Evolutionary conservation across 257 asterid species (phyloP).

Genomic region (Penstemon newberryi): DNA sequence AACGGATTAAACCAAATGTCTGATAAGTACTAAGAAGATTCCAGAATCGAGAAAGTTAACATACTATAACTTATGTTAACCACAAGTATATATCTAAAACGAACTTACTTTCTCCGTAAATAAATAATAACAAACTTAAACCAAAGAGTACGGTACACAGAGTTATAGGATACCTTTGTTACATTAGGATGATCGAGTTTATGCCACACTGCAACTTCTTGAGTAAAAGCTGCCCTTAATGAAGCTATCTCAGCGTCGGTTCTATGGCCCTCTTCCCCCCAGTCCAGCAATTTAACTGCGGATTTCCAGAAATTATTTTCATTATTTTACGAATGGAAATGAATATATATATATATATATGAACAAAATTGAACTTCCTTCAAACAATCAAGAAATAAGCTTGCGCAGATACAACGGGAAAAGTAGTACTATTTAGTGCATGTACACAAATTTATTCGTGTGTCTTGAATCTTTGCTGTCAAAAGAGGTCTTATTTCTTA

Average conservation of each 20-base stretch:
- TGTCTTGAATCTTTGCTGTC: too few species aligned
- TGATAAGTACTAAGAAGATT: slow-evolving; percentile 1
- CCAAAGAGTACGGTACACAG: neutral
- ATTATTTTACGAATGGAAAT: neutral
- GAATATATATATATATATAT: too few species aligned
- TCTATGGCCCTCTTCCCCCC: slow-evolving; percentile 90
- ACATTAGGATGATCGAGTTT: slow-evolving; percentile 90
- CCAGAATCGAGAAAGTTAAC: neutral
- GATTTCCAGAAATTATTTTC: slow-evolving; percentile 28
- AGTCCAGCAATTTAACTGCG: slow-evolving; percentile 82
- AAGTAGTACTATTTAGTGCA: too few species aligned
- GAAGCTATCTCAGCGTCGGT: slow-evolving; percentile 76
- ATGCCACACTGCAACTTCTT: slow-evolving; percentile 94
- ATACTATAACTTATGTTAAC: neutral
- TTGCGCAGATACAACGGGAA: too few species aligned
- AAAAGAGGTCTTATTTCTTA: too few species aligned
- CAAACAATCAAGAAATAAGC: too few species aligned
- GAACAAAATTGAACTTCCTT: neutral
- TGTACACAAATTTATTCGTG: too few species aligned
- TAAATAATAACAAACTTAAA: too few species aligned
- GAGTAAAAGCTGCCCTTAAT: slow-evolving; percentile 78
- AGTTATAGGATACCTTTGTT: slow-evolving; percentile 52
- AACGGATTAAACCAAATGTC: slow-evolving; percentile 15
- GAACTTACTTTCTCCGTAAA: too few species aligned
- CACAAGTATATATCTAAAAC: neutral